Base-by-base conservation (phyloP, 345 rosid species). In the Pseudoturritis turrita region DNA sequence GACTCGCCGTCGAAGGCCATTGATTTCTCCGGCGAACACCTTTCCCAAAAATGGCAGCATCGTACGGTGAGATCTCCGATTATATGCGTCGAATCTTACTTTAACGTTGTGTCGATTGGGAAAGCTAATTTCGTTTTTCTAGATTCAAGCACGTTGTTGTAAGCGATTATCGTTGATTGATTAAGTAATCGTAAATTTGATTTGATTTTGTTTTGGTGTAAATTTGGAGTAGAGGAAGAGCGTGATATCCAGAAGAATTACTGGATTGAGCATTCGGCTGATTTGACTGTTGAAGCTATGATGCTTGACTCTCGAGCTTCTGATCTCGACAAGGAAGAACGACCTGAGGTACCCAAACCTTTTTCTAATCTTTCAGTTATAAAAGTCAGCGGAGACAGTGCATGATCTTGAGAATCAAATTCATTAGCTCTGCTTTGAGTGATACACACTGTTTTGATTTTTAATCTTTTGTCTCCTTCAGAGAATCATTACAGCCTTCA, bases 251-350 rank as follows among this genome's bases (percentile, higher is more conserved):
- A 91, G 77, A 95, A 85, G 83, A 86, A 73, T 65, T 95, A 89
- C 77, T 95, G 99, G 98, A 78, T 79, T 39, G 98, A 91, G 65
- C 89, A 89, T 77, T 87, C 96, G 0, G 78, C 70, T 10, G 86
- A 88, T 81, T 73, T 89, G 69, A 85, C 94, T 3, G 84, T 88
- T 68, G 96, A 91, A 83, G 85, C 90, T 35, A 95, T 95, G 99
- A 95, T 95, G 96, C 98, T 95, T 6, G 99, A 91, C 72, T 91
- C 99, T 47, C 75, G 78, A 59, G 99, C 97, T 40, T 71, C 89
- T 56, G 96, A 91, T 83, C 96, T 95, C 60, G 97, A 95, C 87
- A 95, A 85, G 65, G 97, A 95, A 79, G 99, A 91, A 72, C 92
- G 96, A 2, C 96, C 97, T 47, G 99, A 95, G 85, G 98, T 94